Base-by-base conservation (phyloP, 2,329 filamentous ascomycete species). In the Fusarium odoratissimum region DNA sequence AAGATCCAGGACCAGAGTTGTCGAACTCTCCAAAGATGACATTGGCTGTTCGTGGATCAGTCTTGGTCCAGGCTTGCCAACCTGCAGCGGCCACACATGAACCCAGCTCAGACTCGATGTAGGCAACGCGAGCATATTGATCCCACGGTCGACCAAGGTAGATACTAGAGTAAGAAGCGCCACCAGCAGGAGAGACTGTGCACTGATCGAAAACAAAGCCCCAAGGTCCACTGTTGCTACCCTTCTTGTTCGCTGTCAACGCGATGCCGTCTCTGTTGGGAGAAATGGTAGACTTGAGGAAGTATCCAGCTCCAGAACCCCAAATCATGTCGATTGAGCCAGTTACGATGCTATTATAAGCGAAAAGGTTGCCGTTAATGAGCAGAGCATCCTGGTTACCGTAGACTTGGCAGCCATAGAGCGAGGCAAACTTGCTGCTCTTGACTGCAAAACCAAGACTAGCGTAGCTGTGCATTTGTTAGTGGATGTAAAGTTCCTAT, bases 381-480 rank as follows among this genome's bases (percentile, higher is more conserved):
- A 87, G 77, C 3, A 88, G 75, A 5, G 86, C 87, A 71, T 88
- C 86, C 70, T 88, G 85, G 74, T 83, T 87, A 1, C 86, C 86
- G 30, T 80, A 81, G 28, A 87, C 80, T 13, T 81, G 77, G 68
- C 84, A 83, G 19, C 82, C 86, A 67, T 87, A 88, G 41, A 77
- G 71, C 4, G 74, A 76, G 11, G 75, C 75, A 25, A 68, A 76
- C 65, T 76, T 76, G 72, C 75, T 86, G 55, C 75, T 76, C 75
- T 75, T 83, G 21, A 87, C 77, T 9, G 83, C 85, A 25, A 87
- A 81, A 12, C 85, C 85, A 69, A 86, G 84, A 38, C 79, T 82
- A 3, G 84, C 84, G 60, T 82, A 77, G 28, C 85, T 85, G 59
- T 17, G 0, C 2, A 2, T 9, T 9, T 28, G 48, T 76, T 16